Base-by-base conservation (phyloP, 2,329 filamentous ascomycete genomes). In the Zarea fungicola region DNA sequence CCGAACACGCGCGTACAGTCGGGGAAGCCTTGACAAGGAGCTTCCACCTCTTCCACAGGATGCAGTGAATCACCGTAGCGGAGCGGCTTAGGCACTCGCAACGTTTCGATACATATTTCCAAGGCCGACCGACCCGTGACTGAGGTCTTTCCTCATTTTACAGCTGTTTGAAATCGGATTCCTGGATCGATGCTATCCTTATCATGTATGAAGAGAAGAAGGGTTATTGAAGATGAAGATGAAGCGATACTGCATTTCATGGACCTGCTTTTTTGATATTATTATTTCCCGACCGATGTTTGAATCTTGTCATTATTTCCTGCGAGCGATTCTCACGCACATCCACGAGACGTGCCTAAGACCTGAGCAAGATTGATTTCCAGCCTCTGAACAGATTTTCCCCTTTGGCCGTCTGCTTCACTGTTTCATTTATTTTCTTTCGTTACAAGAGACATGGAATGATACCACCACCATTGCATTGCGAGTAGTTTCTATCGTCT, bases 381-480 rank as follows among this genome's bases (percentile, higher is more conserved):
- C 26, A 29, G 26, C 7, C 26, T 29, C 7, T 29, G 26, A 42
- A 19, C n/a, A n/a, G n/a, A n/a, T n/a, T n/a, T n/a, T n/a, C n/a
- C 37, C 45, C 52, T 55, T 48, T 34, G 36, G 39, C 51, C 43
- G 29, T 37, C 42, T 43, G 29, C 39, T 49, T 46, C 56, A 52
- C 55, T 49, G 58, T 49, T 52, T 58, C n/a, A n/a, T 55, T 54
- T 52, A 48, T 52, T 55, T 58, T 58, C 62, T 62, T 58, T 52
- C 54, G 58, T 54, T 54, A 56, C 57, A 58, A 61, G 62, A 61
- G 54, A 64, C 59, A 67, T 64, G 65, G 65, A n/a, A n/a, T n/a
- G n/a, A 69, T 66, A 67, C 69, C 69, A 69, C 67, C 67, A 69
- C 63, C 63, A 62, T 65, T 63, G 63, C 66, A 65, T 64, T 58